Percentiles rank a stretch among this genome's conserved stretches.
Evolutionary conservation across 805 yeast species (phyloP).

Genomic region (Saccharomyces paradoxus): DNA sequence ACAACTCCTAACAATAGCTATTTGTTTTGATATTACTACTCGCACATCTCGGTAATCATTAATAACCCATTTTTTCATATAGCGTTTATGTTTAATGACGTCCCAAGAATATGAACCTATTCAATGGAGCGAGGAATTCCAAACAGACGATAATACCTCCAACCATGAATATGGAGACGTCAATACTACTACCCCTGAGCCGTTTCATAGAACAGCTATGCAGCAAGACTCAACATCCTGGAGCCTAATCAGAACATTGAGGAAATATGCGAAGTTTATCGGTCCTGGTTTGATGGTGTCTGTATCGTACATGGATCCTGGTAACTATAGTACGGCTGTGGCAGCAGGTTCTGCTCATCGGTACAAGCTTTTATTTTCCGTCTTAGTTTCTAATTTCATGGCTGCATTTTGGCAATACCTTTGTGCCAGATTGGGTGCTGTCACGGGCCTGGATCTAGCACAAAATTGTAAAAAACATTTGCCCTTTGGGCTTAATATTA

Average conservation of each 20-base stretch:
- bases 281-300: constrained; percentile 96
- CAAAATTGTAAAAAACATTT: constrained; percentile 74
- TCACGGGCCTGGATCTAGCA: constrained; percentile 89
- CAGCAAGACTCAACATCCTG: background rate
- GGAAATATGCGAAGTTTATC: constrained; percentile 55
- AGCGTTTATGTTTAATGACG: constrained; percentile 2
- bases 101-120: constrained; percentile 7
- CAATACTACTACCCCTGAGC: background rate
- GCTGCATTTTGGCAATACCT: constrained; percentile 82
- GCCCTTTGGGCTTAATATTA: constrained; percentile 49
- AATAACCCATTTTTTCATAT: background rate
- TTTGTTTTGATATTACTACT: background rate
- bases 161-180: background rate
- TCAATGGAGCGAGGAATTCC: background rate
- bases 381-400: constrained; percentile 70
- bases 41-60: background rate
- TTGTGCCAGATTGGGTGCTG: constrained; percentile 84
- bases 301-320: constrained; percentile 96
- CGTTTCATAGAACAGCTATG: background rate
- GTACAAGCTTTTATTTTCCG: constrained; percentile 69
- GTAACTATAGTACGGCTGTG: constrained; percentile 91
- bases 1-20: background rate
- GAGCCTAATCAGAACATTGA: constrained; percentile 15
- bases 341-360: constrained; percentile 86
- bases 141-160: background rate